A percentile compares a stretch with the other conserved stretches of the same genome.
phyloP scores from a whole-genome alignment of 352 stramenopile genomes.

The Pythium volutum region DNA sequence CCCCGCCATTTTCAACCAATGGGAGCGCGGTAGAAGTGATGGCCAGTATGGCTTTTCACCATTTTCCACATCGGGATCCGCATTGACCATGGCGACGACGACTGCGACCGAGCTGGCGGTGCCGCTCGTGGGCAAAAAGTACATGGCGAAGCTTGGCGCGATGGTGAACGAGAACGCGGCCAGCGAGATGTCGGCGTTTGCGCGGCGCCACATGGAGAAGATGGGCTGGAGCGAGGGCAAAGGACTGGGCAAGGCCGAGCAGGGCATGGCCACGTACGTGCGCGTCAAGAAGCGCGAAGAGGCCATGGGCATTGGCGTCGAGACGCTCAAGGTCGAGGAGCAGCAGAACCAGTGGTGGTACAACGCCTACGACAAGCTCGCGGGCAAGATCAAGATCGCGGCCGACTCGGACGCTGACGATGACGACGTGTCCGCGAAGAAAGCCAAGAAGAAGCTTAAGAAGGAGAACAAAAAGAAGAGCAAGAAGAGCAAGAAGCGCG shows the following conservation, averaged over 20 bases:
- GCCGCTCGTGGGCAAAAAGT: conserved; percentile 83
- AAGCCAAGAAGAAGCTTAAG: conserved; percentile 55
- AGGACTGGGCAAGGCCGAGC: conserved; percentile 94
- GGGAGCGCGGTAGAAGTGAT: conserved; percentile 11
- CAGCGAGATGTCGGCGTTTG: conserved; percentile 69
- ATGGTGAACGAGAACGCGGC: conserved; percentile 80
- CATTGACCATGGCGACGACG: conserved; percentile 9
- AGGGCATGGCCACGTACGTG: conserved; percentile 93
- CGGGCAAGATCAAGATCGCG: conserved; percentile 84
- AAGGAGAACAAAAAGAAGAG: conserved; percentile 63
- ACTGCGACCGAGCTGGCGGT: conserved; percentile 29
- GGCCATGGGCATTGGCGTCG: conserved; percentile 88
- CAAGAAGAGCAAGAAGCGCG: conserved; percentile 39
- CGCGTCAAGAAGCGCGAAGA: conserved; percentile 93
- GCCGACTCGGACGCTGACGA: conserved; percentile 63
- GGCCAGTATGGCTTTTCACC: conserved; percentile 20
- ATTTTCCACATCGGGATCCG: not conserved
- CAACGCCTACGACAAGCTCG: conserved; percentile 85
- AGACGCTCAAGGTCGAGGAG: conserved; percentile 64
- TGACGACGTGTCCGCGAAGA: conserved; percentile 35
- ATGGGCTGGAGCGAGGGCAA: conserved; percentile 96
- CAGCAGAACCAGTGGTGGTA: conserved; percentile 87
- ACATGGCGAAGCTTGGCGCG: conserved; percentile 65
- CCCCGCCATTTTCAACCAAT: not conserved
- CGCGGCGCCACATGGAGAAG: conserved; percentile 89